Base-by-base conservation (phyloP, 179 eudicot genomes). In the Spinacia oleracea region DNA sequence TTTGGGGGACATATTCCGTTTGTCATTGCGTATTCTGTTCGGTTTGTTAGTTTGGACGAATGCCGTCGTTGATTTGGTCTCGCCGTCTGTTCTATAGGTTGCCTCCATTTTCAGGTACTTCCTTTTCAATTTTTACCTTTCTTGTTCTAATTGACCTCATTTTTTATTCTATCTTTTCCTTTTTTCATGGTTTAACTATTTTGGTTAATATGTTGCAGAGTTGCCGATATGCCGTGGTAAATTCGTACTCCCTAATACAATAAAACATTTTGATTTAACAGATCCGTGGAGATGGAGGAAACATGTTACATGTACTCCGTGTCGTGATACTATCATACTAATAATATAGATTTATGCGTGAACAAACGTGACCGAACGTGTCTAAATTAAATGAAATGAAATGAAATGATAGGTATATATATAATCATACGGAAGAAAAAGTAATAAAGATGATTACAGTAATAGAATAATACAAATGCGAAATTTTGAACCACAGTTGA, bases 61-160 rank as follows among this genome's bases (percentile, higher is more conserved):
- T 80, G 67, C 23, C 77, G 73, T 64, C 76, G 77, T 81, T 73
- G 66, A 38, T 71, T 62, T 63, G 48, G 25, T 64, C 59, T 71
- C 74, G 59, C 70, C 77, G 80, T 82, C 75, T 43, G 35, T 3
- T 34, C 29, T 27, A 48, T 60, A 67, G 79, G 40, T 79, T 79
- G 56, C 76, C 53, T 82, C 64, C 76, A 42, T 70, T 75, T 34
- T 56, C 80, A 75, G 82, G 81, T 83, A 74, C 58, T 25, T 77
- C 42, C 0, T 10, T 21, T 60, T n/a, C n/a, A n/a, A n/a, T n/a
- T n/a, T 35, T 23, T 43, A 5, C 25, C 1, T 76, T 34, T 81
- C 42, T 27, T 21, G 18, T 15, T 38, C 53, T 35, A 0, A 6
- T 29, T 21, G 1, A 16, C 21, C 53, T 0, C 21, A 48, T 48